Conservation (phyloP, 108 stramenopile species). For the Schizochytrium sp. region DNA sequence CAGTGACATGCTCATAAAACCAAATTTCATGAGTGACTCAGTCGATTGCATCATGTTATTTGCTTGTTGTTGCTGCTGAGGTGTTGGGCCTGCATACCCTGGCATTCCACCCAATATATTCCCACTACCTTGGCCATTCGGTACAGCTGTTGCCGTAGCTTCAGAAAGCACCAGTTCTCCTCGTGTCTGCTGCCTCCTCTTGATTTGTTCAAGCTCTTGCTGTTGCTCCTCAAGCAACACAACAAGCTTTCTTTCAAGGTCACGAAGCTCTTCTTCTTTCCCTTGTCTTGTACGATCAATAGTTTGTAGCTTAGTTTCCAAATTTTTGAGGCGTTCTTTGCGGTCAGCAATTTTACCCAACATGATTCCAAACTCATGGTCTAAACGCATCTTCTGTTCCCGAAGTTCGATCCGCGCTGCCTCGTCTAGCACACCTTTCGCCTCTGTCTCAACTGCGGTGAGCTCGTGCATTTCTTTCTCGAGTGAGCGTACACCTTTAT, state of each 20-base stretch:
- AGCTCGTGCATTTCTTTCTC: slow-evolving; percentile 87
- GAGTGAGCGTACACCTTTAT: slow-evolving; percentile 79
- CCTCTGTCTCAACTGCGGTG: slow-evolving; percentile 81
- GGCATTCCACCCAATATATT: slow-evolving; percentile 46
- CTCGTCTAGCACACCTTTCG: slow-evolving; percentile 77
- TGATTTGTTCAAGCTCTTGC: slow-evolving; percentile 81
- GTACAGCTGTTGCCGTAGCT: slow-evolving; percentile 18
- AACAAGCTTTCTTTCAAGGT: slow-evolving; percentile 85
- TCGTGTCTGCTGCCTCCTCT: slow-evolving; percentile 78
- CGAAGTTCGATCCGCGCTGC: slow-evolving; percentile 74
- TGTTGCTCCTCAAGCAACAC: slow-evolving; percentile 91
- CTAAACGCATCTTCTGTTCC: slow-evolving; percentile 85
- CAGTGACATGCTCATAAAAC: slow-evolving; percentile 89
- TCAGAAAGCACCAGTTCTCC: slow-evolving; percentile 71
- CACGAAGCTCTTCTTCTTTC: slow-evolving; percentile 85
- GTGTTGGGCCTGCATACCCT: slow-evolving; percentile 67
- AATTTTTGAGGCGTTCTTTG: slow-evolving; percentile 79
- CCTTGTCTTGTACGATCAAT: slow-evolving; percentile 79
- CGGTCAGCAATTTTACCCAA: slow-evolving; percentile 84
- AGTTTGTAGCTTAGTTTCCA: slow-evolving; percentile 78
- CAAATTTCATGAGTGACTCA: slow-evolving; percentile 91
- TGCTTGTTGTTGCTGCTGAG: slow-evolving; percentile 82
- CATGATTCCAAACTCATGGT: slow-evolving; percentile 86
- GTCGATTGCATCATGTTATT: slow-evolving; percentile 87
- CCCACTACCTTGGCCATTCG: slow-evolving; percentile 13